A percentile compares a stretch with the other conserved stretches of the same genome.
These are phyloP conservation scores for Canna indica DNA, from an alignment of 176 grass and related monocot genomes.

Conservation along the genomic window DNA sequence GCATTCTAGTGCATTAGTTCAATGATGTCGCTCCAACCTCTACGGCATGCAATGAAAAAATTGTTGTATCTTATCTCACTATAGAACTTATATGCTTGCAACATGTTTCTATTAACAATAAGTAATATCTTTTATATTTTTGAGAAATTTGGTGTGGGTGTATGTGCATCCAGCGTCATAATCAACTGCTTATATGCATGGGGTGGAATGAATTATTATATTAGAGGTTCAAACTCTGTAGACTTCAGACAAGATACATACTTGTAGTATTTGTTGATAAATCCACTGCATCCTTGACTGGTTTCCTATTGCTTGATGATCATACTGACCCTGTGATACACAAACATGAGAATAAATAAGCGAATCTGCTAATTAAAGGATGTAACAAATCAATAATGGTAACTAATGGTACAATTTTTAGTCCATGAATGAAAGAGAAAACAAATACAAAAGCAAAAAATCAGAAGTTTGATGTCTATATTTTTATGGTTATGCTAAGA, in stretches of 20 bases:
- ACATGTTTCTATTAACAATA: too few species aligned
- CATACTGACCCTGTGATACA: slow-evolving; percentile 47
- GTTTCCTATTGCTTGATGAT: slow-evolving; percentile 58
- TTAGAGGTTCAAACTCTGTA: slow-evolving; percentile 5
- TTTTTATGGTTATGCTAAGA: not conserved
- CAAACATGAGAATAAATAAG: slow-evolving; percentile 2
- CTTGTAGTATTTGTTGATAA: slow-evolving; percentile 85
- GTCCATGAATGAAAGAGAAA: slow-evolving; percentile 1
- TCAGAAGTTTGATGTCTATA: not conserved
- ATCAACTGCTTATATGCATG: not conserved
- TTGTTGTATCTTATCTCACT: not conserved
- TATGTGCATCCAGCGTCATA: not conserved
- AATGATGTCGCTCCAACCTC: not conserved
- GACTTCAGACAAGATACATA: slow-evolving; percentile 17
- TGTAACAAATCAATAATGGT: not conserved
- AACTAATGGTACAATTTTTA: not conserved
- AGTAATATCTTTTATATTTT: not conserved
- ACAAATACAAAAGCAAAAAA: slow-evolving; percentile 16
- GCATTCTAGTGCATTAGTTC: not conserved
- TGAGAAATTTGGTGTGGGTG: not conserved
- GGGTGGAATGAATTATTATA: not conserved
- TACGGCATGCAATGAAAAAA: not conserved
- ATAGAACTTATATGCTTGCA: not conserved
- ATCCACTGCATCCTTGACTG: slow-evolving; percentile 59
- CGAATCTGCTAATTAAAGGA: not conserved